A percentile compares a stretch with the other conserved stretches of the same genome.
Conservation (phyloP, 1,284 basidiomycete genomes). For the Kalmanozyma brasiliensis region DNA sequence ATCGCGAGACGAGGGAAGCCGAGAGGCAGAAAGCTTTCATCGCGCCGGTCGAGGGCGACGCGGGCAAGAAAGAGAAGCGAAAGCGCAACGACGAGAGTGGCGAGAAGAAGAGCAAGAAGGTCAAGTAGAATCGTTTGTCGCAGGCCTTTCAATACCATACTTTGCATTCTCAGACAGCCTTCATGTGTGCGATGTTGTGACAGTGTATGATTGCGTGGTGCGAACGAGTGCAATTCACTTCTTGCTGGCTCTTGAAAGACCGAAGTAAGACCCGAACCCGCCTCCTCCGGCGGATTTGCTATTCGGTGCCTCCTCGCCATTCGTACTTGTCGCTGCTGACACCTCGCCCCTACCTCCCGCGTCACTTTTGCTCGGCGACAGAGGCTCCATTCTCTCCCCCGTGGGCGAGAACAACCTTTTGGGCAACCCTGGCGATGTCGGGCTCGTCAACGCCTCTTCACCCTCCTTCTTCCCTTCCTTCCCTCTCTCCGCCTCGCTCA, state of each 20-base stretch:
- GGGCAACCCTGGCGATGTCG: slow-evolving; percentile 1
- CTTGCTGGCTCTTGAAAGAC: slow-evolving; percentile 14
- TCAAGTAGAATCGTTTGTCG: too few species aligned
- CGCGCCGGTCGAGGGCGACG: slow-evolving; percentile 44
- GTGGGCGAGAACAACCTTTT: slow-evolving; percentile 13
- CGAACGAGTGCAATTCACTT: not conserved
- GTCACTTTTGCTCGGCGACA: slow-evolving; percentile 11
- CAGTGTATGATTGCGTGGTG: too few species aligned
- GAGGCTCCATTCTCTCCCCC: not conserved
- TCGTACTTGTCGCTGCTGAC: not conserved
- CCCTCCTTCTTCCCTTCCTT: not conserved
- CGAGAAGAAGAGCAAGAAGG: slow-evolving; percentile 32
- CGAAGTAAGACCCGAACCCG: slow-evolving; percentile 32
- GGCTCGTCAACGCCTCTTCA: not conserved
- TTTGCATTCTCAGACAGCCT: too few species aligned
- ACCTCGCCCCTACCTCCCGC: not conserved
- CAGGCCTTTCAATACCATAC: too few species aligned
- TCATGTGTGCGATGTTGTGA: not conserved
- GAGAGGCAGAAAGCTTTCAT: slow-evolving; percentile 55
- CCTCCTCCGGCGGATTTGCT: slow-evolving; percentile 10
- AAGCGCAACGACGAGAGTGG: not conserved
- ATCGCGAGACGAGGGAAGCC: slow-evolving; percentile 46
- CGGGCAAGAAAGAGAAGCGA: slow-evolving; percentile 19
- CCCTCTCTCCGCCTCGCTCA: slow-evolving; percentile 60
- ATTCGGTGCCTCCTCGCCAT: slow-evolving; percentile 2